Evolutionary conservation across 2,329 filamentous ascomycete species (phyloP), one percentile per base, ranked within the genome.

Genomic region (Scolecobasidium constrictum): DNA sequence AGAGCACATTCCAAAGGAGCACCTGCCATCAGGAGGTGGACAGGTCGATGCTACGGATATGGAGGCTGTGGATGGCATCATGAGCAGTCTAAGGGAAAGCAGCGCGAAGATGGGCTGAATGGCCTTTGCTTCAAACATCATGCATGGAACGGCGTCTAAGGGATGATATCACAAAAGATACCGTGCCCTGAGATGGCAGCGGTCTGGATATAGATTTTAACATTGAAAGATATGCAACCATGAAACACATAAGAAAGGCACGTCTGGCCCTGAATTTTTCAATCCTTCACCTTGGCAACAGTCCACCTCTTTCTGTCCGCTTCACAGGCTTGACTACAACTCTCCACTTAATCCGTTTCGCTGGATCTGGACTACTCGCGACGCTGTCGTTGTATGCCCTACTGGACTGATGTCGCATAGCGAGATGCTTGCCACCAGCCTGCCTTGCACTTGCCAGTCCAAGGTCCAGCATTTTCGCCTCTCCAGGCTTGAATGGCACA

Each of bases 41-140:
- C 78, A 77, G 52, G 65, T 90, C n/a, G 83, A 94, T 56, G 86
- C 90, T 0, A 68, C 65, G 16, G 79, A 95, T 60, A 96, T 96
- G 92, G 83, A 87, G 42, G 79, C 77, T 5, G 78, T 94, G 33
- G 86, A 95, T 61, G 67, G 62, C 21, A 65, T 94, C 38, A 86
- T 94, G 58, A 68, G 75, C 40, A 74, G 68, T 23, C 64, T 94
- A 47, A 77, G 74, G 53, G 70, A 77, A 38, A 26, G 45, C 16
- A 44, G 45, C 12, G 36, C 39, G 11, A 31, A 46, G 16, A 40
- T 45, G 36, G 47, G 23, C 18, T 31, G 26, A 31, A n/a, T n/a
- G n/a, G n/a, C n/a, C n/a, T n/a, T n/a, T n/a, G n/a, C n/a, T n/a
- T n/a, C n/a, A n/a, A n/a, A n/a, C n/a, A n/a, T n/a, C n/a, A n/a